Percentiles rank a stretch among this genome's conserved stretches.
Conservation (phyloP, 345 rosid genomes). For the Adansonia digitata region DNA sequence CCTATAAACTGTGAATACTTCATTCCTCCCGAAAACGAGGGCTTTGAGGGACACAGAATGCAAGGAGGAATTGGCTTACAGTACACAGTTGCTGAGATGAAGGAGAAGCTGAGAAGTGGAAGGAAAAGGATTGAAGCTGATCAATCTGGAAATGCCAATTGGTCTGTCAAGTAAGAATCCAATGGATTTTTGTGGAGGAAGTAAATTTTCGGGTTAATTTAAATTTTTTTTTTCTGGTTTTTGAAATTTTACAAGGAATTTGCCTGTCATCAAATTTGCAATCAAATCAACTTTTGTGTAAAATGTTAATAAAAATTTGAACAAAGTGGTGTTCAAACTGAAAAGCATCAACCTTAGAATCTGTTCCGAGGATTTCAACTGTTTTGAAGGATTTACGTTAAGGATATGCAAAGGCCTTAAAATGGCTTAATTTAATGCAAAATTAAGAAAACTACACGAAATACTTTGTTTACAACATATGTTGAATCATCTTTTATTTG, state of each 20-base stretch:
- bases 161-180: background rate
- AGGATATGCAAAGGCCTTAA: background rate
- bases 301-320: background rate
- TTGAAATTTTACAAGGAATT: background rate
- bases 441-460: background rate
- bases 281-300: background rate
- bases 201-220: too few species aligned
- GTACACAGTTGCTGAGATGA: background rate
- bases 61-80: background rate
- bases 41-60: background rate
- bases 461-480: background rate
- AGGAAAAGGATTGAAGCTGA: background rate
- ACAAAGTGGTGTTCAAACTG: background rate
- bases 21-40: slow-evolving; percentile 2
- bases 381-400: background rate
- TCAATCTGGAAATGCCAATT: background rate
- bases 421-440: background rate
- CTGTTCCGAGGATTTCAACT: background rate
- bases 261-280: background rate
- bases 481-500: background rate
- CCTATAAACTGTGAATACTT: slow-evolving; percentile 8
- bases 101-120: background rate
- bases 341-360: background rate
- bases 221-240: background rate
- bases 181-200: background rate